Conservation (phyloP, 1,284 basidiomycete genomes). For the Bothia castanella region DNA sequence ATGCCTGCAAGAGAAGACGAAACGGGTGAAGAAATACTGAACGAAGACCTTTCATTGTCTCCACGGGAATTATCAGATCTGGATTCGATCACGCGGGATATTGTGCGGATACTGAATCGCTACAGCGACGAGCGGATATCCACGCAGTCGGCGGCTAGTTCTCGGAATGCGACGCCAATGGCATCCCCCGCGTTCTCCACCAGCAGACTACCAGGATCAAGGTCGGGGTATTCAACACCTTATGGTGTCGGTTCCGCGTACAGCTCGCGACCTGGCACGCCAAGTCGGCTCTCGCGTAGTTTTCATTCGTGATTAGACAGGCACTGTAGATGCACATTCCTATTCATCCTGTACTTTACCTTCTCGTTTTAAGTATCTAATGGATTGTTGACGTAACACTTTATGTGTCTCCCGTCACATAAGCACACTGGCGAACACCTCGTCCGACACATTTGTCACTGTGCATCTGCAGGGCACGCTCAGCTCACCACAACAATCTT, state of each 20-base stretch:
- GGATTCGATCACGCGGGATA: slow-evolving; percentile 67
- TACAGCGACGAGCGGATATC: slow-evolving; percentile 59
- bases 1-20: slow-evolving; percentile 52
- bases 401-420: not conserved
- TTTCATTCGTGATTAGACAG: slow-evolving; percentile 22
- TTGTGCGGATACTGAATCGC: slow-evolving; percentile 68
- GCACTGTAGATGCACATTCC: slow-evolving; percentile 12
- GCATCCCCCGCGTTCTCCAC: slow-evolving; percentile 41
- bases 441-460: not conserved
- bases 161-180: slow-evolving; percentile 62
- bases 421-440: not conserved
- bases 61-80: slow-evolving; percentile 69
- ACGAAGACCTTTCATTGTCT: slow-evolving; percentile 51
- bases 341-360: slow-evolving; percentile 19
- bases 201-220: slow-evolving; percentile 37
- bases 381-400: not conserved
- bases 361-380: slow-evolving; percentile 19
- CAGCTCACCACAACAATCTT: too few species aligned
- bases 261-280: slow-evolving; percentile 63
- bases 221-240: slow-evolving; percentile 57
- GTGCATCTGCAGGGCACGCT: too few species aligned
- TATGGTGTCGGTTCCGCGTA: slow-evolving; percentile 43
- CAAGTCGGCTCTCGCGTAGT: slow-evolving; percentile 45
- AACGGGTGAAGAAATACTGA: slow-evolving; percentile 52
- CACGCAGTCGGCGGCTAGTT: slow-evolving; percentile 54